Conservation (phyloP, 2,329 filamentous ascomycete species). For the Paraconiothyrium brasiliense region DNA sequence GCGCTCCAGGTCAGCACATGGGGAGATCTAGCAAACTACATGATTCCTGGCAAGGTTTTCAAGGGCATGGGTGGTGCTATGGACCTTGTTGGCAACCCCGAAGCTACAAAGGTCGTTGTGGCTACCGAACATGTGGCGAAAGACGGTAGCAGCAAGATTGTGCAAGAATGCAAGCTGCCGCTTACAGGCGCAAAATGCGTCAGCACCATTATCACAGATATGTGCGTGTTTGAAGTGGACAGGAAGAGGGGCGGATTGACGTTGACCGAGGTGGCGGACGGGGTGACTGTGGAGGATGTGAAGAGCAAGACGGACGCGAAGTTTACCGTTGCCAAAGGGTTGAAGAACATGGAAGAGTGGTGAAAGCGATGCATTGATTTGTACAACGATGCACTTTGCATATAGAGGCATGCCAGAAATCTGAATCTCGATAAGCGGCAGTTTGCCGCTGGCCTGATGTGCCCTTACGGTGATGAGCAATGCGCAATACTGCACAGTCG, state of each 20-base stretch:
- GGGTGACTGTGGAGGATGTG: constrained; percentile 87
- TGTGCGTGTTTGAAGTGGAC: constrained; percentile 71
- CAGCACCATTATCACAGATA: constrained; percentile 51
- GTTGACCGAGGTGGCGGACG: constrained; percentile 83
- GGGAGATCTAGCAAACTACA: constrained; percentile 90
- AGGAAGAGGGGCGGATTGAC: constrained; percentile 71
- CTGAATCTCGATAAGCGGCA: background rate
- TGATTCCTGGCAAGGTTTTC: constrained; percentile 84
- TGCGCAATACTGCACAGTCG: no score
- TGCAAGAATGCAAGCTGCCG: constrained; percentile 67
- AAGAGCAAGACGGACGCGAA: constrained; percentile 86
- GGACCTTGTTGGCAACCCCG: constrained; percentile 87
- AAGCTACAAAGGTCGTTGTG: constrained; percentile 85
- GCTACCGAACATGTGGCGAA: constrained; percentile 96
- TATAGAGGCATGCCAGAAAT: background rate
- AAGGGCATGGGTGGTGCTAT: constrained; percentile 94
- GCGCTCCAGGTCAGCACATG: constrained; percentile 86
- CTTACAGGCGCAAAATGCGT: constrained; percentile 50
- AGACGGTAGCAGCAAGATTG: constrained; percentile 89
- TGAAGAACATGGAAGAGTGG: constrained; percentile 74
- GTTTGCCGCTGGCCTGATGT: no score
- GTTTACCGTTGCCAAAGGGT: constrained; percentile 78
- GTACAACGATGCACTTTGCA: background rate
- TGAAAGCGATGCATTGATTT: background rate
- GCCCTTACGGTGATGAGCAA: no score